phyloP scores from a whole-genome alignment of 2,329 filamentous ascomycete genomes.

The Alternaria hordeiaustralica region DNA sequence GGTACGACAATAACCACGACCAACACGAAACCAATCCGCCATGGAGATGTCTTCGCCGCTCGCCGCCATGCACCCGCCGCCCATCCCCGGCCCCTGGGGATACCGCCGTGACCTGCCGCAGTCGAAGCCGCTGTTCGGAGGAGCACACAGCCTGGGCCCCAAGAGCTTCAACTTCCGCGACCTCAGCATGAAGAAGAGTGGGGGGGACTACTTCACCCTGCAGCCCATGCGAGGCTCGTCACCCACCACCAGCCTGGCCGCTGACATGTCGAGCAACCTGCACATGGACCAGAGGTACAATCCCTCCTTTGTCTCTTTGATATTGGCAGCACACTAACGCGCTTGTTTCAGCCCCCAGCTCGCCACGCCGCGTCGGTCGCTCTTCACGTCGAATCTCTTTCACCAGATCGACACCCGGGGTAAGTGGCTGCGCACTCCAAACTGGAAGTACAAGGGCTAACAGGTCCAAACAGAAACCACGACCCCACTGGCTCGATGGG shows the following conservation, averaged over 20 bases:
- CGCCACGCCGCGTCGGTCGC: constrained; percentile 80
- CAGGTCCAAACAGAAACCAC: constrained; percentile 46
- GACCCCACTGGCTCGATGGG: constrained; percentile 58
- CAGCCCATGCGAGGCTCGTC: constrained; percentile 84
- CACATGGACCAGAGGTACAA: constrained; percentile 89
- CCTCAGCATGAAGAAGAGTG: constrained; percentile 72
- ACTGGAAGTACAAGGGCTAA: constrained; percentile 37
- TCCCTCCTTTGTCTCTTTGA: constrained; percentile 31
- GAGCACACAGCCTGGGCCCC: constrained; percentile 62
- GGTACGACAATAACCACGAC: constrained; percentile 61
- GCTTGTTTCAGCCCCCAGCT: constrained; percentile 72
- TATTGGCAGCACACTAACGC: constrained; percentile 43
- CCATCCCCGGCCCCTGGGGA: constrained; percentile 69
- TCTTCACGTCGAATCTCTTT: constrained; percentile 79
- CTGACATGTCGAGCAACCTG: constrained; percentile 96
- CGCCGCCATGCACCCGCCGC: constrained; percentile 84
- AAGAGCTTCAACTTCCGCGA: constrained; percentile 79
- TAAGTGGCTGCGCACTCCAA: constrained; percentile 53
- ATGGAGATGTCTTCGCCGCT: constrained; percentile 96
- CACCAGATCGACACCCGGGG: constrained; percentile 64
- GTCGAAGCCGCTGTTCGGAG: constrained; percentile 61
- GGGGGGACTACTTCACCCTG: constrained; percentile 80
- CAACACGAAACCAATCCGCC: constrained; percentile 50
- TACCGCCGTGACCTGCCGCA: constrained; percentile 62
- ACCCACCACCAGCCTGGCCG: constrained; percentile 86